A percentile compares a stretch with the other conserved stretches of the same genome.
phyloP scores from a whole-genome alignment of 2,329 filamentous ascomycete genomes.

The Pseudocercospora musae region DNA sequence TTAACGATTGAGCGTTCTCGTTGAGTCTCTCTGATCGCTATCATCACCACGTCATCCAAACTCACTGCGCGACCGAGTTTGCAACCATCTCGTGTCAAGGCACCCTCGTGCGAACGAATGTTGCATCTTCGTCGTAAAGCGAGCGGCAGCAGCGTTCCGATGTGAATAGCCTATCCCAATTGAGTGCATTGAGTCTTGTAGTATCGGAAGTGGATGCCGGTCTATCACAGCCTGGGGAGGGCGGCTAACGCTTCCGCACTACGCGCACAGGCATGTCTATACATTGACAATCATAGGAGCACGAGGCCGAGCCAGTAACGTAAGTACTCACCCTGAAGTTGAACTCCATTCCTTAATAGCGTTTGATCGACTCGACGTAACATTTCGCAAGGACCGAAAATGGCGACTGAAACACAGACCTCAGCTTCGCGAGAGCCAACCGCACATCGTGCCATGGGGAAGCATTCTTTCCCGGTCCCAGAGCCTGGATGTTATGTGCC shows the following conservation, averaged over 20 bases:
- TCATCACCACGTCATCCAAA: too few species aligned
- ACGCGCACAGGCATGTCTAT: neutral
- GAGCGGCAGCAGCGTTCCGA: neutral
- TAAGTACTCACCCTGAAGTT: neutral
- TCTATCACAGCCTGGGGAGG: neutral
- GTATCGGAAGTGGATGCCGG: neutral
- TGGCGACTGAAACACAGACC: neutral
- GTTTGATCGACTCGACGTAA: neutral
- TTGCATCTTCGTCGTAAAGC: neutral
- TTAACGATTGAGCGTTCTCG: neutral
- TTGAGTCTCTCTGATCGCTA: neutral
- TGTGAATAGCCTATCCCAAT: neutral
- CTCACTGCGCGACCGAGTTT: too few species aligned
- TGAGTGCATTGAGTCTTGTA: neutral
- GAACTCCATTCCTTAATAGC: too few species aligned
- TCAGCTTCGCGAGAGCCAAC: neutral
- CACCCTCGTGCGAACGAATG: neutral
- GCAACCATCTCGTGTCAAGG: neutral
- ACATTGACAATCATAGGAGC: neutral
- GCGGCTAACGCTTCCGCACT: neutral
- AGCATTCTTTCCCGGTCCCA: neutral
- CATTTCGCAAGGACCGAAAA: neutral
- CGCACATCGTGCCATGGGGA: neutral
- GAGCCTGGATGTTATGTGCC: conserved; percentile 23
- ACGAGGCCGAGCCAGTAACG: neutral